These are phyloP conservation scores for Melaleuca alternifolia DNA, from an alignment of 345 rosid genomes.

Conservation along the genomic window DNA sequence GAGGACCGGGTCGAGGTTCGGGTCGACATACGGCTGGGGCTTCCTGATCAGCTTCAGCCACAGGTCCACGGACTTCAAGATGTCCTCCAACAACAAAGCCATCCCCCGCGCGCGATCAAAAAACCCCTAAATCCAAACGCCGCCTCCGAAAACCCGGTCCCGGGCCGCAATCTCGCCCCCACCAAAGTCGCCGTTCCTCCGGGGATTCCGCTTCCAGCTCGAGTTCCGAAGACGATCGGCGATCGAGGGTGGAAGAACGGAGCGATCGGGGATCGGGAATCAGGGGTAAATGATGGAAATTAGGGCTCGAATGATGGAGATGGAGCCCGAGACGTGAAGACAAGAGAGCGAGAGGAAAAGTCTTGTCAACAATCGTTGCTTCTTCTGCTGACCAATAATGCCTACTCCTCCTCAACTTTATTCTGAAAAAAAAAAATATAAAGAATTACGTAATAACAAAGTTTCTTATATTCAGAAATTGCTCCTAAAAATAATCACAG, in stretches of 20 bases:
- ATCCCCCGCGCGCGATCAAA: constrained; percentile 5
- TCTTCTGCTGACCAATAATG: neutral
- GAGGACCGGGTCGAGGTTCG: constrained; percentile 81
- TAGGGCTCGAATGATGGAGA: neutral
- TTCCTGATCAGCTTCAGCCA: constrained; percentile 45
- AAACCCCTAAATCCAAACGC: neutral
- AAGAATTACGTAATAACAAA: no score
- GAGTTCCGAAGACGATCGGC: neutral
- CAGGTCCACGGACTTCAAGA: constrained; percentile 60
- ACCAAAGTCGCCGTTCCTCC: neutral
- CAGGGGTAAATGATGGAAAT: neutral
- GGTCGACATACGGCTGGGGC: constrained; percentile 62
- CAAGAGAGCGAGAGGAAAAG: neutral
- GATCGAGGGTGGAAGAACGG: neutral
- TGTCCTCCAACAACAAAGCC: constrained; percentile 61
- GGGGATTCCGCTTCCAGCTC: neutral
- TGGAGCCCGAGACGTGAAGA: neutral
- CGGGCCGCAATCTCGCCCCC: neutral
- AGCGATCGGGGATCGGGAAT: neutral
- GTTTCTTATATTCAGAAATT: neutral
- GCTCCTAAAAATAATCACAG: rapidly evolving
- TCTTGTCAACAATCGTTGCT: neutral
- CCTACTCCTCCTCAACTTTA: no score
- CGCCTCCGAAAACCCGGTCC: neutral
- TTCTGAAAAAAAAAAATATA: no score